Conservation (phyloP, 345 rosid genomes). For the Lagerstroemia speciosa region DNA sequence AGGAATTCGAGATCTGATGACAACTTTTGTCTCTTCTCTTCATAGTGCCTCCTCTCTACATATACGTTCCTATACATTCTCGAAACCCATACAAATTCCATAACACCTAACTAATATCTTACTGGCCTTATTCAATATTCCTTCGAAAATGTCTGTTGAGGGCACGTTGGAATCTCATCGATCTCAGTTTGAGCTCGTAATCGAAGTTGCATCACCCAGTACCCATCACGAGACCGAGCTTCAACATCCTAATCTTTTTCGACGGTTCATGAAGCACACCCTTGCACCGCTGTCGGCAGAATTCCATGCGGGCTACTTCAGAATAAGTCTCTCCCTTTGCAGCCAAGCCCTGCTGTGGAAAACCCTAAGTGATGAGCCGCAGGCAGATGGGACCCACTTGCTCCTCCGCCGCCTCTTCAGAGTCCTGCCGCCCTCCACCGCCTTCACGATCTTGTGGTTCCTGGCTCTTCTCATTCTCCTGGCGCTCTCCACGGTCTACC, state of each 20-base stretch:
- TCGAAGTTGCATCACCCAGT: not conserved
- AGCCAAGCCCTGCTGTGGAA: conserved; percentile 53
- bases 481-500: conserved; percentile 27
- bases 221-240: not conserved
- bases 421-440: conserved; percentile 32
- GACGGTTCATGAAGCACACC: conserved; percentile 1
- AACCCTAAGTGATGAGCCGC: conserved; percentile 27
- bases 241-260: not conserved
- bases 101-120: not conserved
- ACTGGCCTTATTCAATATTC: not conserved
- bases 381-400: conserved; percentile 13
- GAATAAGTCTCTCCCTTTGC: conserved; percentile 44
- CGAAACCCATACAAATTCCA: not conserved
- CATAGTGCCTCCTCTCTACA: not conserved
- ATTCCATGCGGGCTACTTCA: conserved; percentile 47
- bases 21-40: not conserved
- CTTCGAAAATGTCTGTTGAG: not conserved
- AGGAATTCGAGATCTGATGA: not conserved
- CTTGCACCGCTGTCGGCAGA: conserved; percentile 15
- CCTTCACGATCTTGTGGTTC: conserved; percentile 38
- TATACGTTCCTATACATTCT: not conserved
- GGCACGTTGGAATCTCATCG: not conserved
- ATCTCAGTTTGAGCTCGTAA: not conserved
- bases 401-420: conserved; percentile 23
- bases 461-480: conserved; percentile 28